Percentiles rank a stretch among this genome's conserved stretches.
Evolutionary conservation across 441 rosid species (phyloP).

Genomic region (Brassica balearica): DNA sequence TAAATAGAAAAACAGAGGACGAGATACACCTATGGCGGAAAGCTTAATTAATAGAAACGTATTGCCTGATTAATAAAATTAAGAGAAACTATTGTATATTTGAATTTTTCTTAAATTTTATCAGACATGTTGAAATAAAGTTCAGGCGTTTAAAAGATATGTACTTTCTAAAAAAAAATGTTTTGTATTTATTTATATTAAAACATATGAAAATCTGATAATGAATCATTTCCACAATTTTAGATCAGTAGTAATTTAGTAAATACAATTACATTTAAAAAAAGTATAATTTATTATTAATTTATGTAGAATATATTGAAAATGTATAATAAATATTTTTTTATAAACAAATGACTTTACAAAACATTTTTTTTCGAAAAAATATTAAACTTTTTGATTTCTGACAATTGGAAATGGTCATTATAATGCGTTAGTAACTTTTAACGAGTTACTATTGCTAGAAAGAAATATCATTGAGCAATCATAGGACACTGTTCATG

Average conservation of each 20-base stretch:
- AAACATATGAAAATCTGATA: neutral
- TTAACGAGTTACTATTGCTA: neutral
- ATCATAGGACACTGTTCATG: neutral
- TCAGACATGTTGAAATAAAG: neutral
- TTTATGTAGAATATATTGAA: neutral
- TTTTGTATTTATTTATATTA: no score
- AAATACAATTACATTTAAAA: neutral
- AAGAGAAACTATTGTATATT: neutral
- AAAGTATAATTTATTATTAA: no score
- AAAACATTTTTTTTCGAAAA: neutral
- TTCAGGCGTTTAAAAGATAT: no score
- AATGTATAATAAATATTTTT: neutral
- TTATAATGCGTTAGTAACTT: neutral
- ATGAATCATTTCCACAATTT: neutral
- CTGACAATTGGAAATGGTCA: neutral
- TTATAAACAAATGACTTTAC: neutral
- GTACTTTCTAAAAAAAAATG: no score
- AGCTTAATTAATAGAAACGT: no score
- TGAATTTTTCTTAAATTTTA: no score
- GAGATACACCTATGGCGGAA: neutral
- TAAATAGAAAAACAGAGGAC: no score
- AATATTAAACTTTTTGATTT: neutral
- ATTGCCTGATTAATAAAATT: no score
- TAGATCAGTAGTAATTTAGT: neutral
- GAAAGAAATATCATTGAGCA: neutral